Conservation (phyloP, 176 grass and related monocot genomes). For the Ananas comosus region DNA sequence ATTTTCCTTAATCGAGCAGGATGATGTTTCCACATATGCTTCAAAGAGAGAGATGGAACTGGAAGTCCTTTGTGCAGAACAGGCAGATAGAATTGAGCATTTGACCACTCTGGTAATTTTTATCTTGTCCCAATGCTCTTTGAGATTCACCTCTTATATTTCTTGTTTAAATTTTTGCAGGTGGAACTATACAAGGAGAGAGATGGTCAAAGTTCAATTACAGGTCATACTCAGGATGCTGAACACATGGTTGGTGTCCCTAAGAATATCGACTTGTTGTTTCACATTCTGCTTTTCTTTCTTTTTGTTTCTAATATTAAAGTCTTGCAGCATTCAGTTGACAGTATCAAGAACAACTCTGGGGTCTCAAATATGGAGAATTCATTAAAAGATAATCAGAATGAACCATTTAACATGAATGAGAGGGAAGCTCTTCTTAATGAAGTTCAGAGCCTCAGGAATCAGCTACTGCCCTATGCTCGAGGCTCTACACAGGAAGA, state of each 20-base stretch:
- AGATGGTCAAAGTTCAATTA: constrained; percentile 22
- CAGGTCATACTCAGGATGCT: constrained; percentile 4
- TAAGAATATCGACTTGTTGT: neutral
- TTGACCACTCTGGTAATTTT: constrained; percentile 49
- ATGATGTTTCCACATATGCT: constrained; percentile 12
- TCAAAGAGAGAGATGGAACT: constrained; percentile 68
- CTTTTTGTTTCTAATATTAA: neutral
- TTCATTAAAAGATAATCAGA: constrained; percentile 2
- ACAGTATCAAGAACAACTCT: neutral
- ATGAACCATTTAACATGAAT: constrained; percentile 6
- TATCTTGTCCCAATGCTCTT: neutral
- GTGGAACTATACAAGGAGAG: constrained; percentile 45
- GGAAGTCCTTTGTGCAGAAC: constrained; percentile 79
- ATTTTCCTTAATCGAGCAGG: constrained; percentile 26
- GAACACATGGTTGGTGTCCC: constrained; percentile 16
- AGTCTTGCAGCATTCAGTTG: constrained; percentile 3
- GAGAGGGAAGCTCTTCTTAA: constrained; percentile 36
- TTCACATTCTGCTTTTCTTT: neutral
- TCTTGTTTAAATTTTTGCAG: constrained; percentile 27
- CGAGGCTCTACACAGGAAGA: constrained; percentile 8
- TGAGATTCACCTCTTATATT: constrained; percentile 10
- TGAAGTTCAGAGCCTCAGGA: constrained; percentile 46
- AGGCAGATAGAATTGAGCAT: constrained; percentile 64
- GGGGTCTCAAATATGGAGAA: neutral
- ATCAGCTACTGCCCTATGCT: constrained; percentile 32